Evolutionary conservation across 2,329 filamentous ascomycete genomes (phyloP).

Genomic region (Paecilomyces sp.): DNA sequence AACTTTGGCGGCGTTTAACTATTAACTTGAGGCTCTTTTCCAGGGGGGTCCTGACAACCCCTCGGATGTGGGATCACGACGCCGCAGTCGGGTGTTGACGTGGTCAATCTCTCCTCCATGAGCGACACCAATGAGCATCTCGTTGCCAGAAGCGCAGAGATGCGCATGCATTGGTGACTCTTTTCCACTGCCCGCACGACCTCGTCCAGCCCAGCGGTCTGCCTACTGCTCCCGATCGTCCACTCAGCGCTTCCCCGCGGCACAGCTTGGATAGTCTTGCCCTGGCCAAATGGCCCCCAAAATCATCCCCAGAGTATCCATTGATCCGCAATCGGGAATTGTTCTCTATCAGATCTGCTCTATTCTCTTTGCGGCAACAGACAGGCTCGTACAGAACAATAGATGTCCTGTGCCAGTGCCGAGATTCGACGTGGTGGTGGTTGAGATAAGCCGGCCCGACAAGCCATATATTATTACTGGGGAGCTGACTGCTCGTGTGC

Average conservation of each 20-base stretch:
- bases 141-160: neutral
- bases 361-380: neutral
- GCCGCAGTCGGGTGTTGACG: conserved; percentile 17
- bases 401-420: neutral
- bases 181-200: neutral
- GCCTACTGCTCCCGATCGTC: neutral
- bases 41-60: neutral
- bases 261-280: neutral
- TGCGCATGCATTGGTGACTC: neutral
- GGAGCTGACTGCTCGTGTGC: neutral
- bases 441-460: neutral
- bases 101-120: conserved; percentile 16
- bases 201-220: neutral
- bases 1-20: neutral
- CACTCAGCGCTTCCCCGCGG: neutral
- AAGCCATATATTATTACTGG: neutral
- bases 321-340: neutral
- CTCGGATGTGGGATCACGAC: neutral
- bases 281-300: neutral
- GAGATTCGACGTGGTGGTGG: neutral
- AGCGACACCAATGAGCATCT: conserved; percentile 11
- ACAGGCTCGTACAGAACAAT: neutral
- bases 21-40: neutral
- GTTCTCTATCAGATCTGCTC: neutral
- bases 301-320: neutral